A percentile compares a stretch with the other conserved stretches of the same genome.
Evolutionary conservation across 2,329 filamentous ascomycete genomes (phyloP).

Genomic region (Fusarium begoniae): DNA sequence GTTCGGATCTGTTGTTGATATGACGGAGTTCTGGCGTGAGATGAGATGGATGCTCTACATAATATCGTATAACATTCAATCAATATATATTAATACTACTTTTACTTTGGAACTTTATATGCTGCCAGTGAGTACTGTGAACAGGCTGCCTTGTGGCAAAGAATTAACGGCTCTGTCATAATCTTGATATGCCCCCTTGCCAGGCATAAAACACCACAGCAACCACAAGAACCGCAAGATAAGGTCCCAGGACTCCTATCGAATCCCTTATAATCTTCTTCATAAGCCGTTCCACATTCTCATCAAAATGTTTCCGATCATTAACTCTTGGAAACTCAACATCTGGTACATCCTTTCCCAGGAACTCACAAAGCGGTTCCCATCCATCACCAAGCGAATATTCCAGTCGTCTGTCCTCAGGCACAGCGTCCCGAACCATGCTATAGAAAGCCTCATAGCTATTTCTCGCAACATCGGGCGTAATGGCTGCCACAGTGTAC

Average conservation of each 20-base stretch:
- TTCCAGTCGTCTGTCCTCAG: neutral
- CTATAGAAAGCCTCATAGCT: neutral
- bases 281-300: neutral
- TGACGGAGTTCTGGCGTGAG: neutral
- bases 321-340: slow-evolving; percentile 8
- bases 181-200: neutral
- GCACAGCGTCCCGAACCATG: neutral
- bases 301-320: neutral
- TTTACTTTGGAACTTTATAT: too few species aligned
- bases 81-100: too few species aligned
- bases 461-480: neutral
- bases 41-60: neutral
- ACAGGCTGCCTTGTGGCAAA: fast-evolving
- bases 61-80: neutral
- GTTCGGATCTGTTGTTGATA: neutral
- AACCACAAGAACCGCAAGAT: neutral
- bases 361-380: slow-evolving; percentile 10
- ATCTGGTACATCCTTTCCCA: slow-evolving; percentile 8
- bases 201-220: neutral
- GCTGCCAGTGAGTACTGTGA: too few species aligned
- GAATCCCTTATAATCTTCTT: neutral
- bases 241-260: fast-evolving
- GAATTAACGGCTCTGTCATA: fast-evolving
- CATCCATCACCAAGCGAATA: slow-evolving; percentile 11
- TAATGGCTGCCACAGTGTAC: neutral